These are phyloP conservation scores for Fusarium anguioides DNA, from an alignment of 2,329 filamentous ascomycete species.

Conservation along the genomic window DNA sequence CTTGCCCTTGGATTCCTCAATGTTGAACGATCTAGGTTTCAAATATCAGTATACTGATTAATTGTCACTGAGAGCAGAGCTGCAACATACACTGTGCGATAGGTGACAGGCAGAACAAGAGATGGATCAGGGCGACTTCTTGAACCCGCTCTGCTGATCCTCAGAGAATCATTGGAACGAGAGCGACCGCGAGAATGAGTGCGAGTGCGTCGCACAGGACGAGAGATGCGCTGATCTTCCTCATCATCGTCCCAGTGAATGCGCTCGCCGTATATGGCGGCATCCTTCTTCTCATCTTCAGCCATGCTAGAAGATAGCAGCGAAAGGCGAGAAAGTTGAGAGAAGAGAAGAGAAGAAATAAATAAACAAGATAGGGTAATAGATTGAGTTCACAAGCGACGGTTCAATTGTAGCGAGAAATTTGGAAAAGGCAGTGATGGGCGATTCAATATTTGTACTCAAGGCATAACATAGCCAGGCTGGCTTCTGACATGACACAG, in stretches of 20 bases:
- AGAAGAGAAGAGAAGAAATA: not conserved
- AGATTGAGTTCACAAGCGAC: too few species aligned
- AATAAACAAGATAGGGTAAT: too few species aligned
- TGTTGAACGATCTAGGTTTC: not conserved
- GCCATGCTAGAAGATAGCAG: not conserved
- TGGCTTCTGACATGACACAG: too few species aligned
- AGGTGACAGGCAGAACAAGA: conserved; percentile 3
- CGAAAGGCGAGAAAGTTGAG: not conserved
- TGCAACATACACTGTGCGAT: conserved; percentile 1
- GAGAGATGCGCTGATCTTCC: not conserved
- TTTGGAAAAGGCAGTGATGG: too few species aligned
- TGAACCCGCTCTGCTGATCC: not conserved
- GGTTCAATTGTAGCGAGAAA: too few species aligned
- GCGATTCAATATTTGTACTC: too few species aligned
- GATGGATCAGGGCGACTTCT: not conserved
- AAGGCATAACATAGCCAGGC: too few species aligned
- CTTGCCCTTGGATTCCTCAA: conserved; percentile 19
- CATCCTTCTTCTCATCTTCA: conserved; percentile 1
- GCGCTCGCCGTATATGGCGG: not conserved
- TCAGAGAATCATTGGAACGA: conserved; percentile 1
- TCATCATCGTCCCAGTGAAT: conserved; percentile 15
- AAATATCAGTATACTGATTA: too few species aligned
- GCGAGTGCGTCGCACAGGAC: not conserved
- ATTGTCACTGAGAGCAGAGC: too few species aligned
- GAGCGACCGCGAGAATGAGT: not conserved